Base-by-base conservation (phyloP, 331 rosid species). In the Acacia pycnantha region DNA sequence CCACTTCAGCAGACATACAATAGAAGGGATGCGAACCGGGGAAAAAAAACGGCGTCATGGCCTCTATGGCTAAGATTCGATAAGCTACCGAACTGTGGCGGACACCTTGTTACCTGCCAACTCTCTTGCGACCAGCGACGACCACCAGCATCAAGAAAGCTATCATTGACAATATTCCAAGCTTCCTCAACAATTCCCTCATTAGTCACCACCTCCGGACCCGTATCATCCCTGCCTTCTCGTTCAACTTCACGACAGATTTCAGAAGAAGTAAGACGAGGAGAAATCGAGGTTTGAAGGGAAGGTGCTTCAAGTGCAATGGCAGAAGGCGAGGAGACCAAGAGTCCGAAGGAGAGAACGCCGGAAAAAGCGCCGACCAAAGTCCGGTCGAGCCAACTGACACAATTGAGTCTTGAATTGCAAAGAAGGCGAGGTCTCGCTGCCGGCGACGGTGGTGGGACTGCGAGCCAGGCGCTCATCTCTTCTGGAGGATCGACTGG, bases 141-240 rank as follows among this genome's bases (percentile, higher is more conserved):
- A 82, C 86, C 79, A 79, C 90, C 88, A 51, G 93, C 31, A 77
- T 84, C 91, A 29, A 95, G 90, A 73, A 86, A 95, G 71, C 87
- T 90, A 51, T 92, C 99, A 71, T 93, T 92, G 22, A 93, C 97
- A 85, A 93, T 93, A 78, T 93, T 91, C 99, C 99, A 92, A 66
- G 94, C 99, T 83, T 95, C 99, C 81, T 90, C 88, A n/a, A 95
- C 98, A 41, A 95, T 88, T 22, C 88, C 92, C 76, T 88, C 92
- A 72, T 90, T 93, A 50, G 87, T 90, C 65, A 82, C 87, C 66
- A 81, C 78, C 44, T 89, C 87, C 4, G 93, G 61, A 62, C 46
- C 81, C 0, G 84, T 7, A 67, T 85, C 89, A 27, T 71, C 53
- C 68, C 47, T 50, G 1, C 53, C 80, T 12, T 68, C 81, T 14